These are phyloP conservation scores for Rhizophagus sp. DNA, from an alignment of 192 early-diverging fungal species.

Conservation along the genomic window DNA sequence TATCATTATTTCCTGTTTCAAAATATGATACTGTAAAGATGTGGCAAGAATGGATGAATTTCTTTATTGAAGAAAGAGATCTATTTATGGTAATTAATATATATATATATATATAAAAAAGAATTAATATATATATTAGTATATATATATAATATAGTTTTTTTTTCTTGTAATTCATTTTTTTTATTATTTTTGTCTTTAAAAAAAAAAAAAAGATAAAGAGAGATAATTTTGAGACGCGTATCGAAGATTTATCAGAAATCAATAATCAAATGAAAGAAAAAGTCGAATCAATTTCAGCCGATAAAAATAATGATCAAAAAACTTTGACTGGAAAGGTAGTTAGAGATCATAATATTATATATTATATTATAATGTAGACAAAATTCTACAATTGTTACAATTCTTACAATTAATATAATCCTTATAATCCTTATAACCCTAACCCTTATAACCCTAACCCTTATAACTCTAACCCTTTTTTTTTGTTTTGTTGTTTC, in stretches of 20 bases:
- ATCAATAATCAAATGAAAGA: background rate
- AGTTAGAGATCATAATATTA: no score
- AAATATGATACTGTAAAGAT: background rate
- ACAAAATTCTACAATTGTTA: no score
- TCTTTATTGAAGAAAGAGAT: slow-evolving; percentile 9
- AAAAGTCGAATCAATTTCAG: background rate
- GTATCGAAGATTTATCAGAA: background rate
- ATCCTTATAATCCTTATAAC: no score
- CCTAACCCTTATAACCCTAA: no score
- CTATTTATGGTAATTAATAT: background rate
- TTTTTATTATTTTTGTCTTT: no score
- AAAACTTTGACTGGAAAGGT: background rate
- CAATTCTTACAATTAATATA: no score
- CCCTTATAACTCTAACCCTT: no score
- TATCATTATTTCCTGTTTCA: background rate
- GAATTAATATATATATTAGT: background rate
- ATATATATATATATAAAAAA: no score
- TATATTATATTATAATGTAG: no score
- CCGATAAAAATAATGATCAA: background rate
- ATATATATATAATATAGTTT: no score
- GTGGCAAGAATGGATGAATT: slow-evolving; percentile 10
- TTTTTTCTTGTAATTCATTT: no score
- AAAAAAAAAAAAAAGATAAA: background rate
- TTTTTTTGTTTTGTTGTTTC: no score
- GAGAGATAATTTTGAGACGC: background rate